Base-by-base conservation (phyloP, 192 early-diverging fungal species). In the Spizellomyces punctatus region DNA sequence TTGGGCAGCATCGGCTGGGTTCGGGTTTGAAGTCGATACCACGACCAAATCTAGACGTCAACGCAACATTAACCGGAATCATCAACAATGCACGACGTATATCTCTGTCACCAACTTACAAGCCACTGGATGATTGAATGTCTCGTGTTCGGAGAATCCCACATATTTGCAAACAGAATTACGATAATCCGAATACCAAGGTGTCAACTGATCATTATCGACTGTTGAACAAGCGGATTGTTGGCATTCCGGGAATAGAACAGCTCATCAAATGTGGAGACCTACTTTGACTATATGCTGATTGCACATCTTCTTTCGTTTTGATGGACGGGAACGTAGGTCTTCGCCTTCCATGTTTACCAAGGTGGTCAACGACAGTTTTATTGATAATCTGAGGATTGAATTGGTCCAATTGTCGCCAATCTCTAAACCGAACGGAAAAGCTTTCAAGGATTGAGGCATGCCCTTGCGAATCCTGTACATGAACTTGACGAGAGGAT, bases 91-190 rank as follows among this genome's bases (percentile, higher is more conserved):
- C 3, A 36, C 27, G 1, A 36, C 27, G 27, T 36, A 36, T 36
- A 36, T 36, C 0, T 36, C 27, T 36, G 27, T 36, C 27, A 36
- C 27, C 27, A 10, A 63, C 75, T 60, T 76, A 73, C 93, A 92
- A 42, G 93, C 94, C 6, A 97, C 90, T 2, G 97, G 97, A 78
- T 98, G 95, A 54, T 94, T 91, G 73, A 99, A 97, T 6, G 93
- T 89, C 75, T 96, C 94, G 68, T 98, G 94, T 69, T 98, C 95
- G 0, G 92, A 89, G 9, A 88, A 79, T 12, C 89, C 91, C 71
- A 84, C 83, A 41, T 83, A 79, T 66, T 78, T 79, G 17, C 89
- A 85, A 41, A 92, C 72, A 12, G 81, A 70, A 46, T 89, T 73
- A 19, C 93, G 82, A 77, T 94, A 96, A 68, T 83, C 69, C 10